These are phyloP conservation scores for Cladophialophora chaetospira DNA, from an alignment of 2,329 filamentous ascomycete genomes.

Conservation along the genomic window DNA sequence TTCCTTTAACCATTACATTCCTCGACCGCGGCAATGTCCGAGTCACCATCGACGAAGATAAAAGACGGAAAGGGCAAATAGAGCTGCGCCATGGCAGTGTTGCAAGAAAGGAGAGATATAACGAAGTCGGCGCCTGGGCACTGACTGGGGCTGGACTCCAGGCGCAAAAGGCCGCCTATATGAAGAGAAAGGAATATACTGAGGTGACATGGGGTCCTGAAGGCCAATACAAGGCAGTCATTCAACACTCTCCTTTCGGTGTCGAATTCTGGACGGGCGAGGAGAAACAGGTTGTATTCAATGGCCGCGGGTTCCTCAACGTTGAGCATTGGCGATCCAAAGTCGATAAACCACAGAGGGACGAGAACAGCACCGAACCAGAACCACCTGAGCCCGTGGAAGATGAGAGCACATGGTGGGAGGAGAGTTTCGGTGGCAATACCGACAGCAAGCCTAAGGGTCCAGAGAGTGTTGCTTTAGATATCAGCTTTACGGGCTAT, in stretches of 20 bases:
- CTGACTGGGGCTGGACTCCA: conserved; percentile 75
- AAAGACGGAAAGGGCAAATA: conserved; percentile 83
- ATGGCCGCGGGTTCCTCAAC: conserved; percentile 86
- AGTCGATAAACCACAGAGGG: conserved; percentile 60
- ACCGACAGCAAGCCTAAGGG: conserved; percentile 94
- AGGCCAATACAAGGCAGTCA: conserved; percentile 75
- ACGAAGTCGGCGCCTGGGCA: conserved; percentile 83
- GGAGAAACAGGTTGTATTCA: conserved; percentile 79
- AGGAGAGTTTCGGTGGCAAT: conserved; percentile 92
- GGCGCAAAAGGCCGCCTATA: conserved; percentile 69
- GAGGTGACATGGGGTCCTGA: conserved; percentile 76
- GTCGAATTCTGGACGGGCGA: conserved; percentile 87
- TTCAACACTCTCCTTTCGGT: conserved; percentile 78
- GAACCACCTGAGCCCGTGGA: conserved; percentile 51
- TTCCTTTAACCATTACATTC: conserved; percentile 85
- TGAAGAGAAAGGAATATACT: conserved; percentile 66
- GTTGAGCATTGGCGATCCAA: conserved; percentile 94
- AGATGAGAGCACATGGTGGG: conserved; percentile 95
- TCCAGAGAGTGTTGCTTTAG: conserved; percentile 86
- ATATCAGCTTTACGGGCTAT: conserved; percentile 90
- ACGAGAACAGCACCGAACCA: conserved; percentile 46
- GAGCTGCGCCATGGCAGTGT: conserved; percentile 81
- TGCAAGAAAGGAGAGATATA: conserved; percentile 88
- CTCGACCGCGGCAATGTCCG: conserved; percentile 86
- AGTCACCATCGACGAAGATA: conserved; percentile 89